These are phyloP conservation scores for Colletotrichum sp. DNA, from an alignment of 2,329 filamentous ascomycete species.

Conservation along the genomic window DNA sequence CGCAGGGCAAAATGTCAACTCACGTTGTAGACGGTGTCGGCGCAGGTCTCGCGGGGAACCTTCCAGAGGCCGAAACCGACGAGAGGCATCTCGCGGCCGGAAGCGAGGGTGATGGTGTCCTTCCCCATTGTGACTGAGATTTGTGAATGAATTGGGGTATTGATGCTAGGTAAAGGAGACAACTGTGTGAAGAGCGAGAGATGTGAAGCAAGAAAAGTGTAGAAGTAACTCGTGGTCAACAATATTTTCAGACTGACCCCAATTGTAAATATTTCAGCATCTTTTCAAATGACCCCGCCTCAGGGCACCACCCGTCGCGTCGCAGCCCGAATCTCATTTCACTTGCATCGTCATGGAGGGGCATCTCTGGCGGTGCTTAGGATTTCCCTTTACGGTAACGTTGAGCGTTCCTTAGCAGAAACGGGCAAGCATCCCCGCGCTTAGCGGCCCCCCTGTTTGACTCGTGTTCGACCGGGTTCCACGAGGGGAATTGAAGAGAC, in stretches of 20 bases:
- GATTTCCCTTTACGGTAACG: background rate
- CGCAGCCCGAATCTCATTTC: background rate
- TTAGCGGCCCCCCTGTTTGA: constrained; percentile 6
- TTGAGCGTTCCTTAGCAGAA: background rate
- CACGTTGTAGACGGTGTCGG: constrained; percentile 67
- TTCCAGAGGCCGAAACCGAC: constrained; percentile 75
- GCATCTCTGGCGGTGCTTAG: background rate
- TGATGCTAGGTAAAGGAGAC: background rate
- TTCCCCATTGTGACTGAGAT: constrained; percentile 9
- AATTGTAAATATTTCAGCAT: background rate
- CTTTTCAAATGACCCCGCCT: background rate
- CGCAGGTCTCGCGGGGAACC: constrained; percentile 49
- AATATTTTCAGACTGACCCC: background rate
- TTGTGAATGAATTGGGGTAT: background rate
- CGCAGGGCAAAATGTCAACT: background rate
- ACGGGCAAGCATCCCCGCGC: constrained; percentile 11
- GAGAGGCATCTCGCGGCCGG: constrained; percentile 57
- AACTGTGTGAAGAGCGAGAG: background rate
- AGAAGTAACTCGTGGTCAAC: background rate
- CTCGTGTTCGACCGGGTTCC: constrained; percentile 5
- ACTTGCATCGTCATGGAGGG: constrained; percentile 1
- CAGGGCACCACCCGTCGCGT: background rate
- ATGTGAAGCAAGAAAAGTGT: background rate
- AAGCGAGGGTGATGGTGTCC: constrained; percentile 49
- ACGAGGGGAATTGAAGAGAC: background rate